Evolutionary conservation across 352 stramenopile species (phyloP), one percentile per base, ranked within the genome.

Genomic region (Phytophthora pini): DNA sequence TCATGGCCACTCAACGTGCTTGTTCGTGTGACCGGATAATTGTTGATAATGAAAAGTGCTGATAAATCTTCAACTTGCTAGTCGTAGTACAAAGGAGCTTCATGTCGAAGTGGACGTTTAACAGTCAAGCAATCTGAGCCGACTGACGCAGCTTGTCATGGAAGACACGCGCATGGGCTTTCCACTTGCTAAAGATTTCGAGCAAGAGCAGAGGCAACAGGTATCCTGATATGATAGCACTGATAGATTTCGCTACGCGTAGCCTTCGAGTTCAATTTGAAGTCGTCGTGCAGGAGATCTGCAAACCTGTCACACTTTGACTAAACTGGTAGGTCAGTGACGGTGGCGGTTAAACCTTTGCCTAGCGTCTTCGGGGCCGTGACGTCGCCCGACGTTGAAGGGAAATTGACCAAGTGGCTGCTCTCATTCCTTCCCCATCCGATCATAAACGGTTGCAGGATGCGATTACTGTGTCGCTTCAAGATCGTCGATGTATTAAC

Each of bases 21-120:
- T 20, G 31, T 36, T 36, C 31, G 9, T 36, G 31, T 12, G 45
- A 15, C 24, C 55, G 32, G 11, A 56, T 4, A 62, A 62, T 48
- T 62, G 44, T 51, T 51, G 47, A 54, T 62, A 57, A 58, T 60
- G 48, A 61, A 67, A 66, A 67, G 26, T 56, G 34, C 51, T 65
- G 38, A 65, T 59, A 58, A 65, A 45, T 43, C 17, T 22, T 41
- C 4, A 34, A n/a, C 13, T 38, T 27, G 34, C 29, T 34, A 34
- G 29, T 34, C 29, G 29, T 26, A 26, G 24, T 26, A 26, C 24
- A 26, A 26, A 26, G 4, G 24, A 26, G 1, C 24, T 26, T 26
- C 24, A 26, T 4, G 24, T 26, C 24, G 24, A 26, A 26, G 24
- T 26, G 24, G 24, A 26, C 1, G 24, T 4, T 26, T 26, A 26